Evolutionary conservation across 176 grass and related monocot genomes (phyloP), one percentile per base, ranked within the genome.

Genomic region (Paspalum vaginatum): DNA sequence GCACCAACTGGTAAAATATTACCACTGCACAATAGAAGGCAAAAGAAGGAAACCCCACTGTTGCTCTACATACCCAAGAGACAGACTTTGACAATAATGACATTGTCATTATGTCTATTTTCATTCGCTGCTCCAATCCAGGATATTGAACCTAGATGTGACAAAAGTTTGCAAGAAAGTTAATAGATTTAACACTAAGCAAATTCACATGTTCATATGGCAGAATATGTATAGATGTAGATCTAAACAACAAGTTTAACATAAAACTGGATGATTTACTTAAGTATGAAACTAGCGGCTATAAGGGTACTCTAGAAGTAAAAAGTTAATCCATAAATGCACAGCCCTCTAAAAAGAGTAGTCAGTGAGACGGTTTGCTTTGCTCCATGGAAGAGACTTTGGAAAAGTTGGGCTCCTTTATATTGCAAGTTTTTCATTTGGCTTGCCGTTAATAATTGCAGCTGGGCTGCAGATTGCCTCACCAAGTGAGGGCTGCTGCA

Each of bases 61-160:
- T 75, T 79, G 10, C 20, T 24, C 42, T 62, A 37, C 81, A 66
- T 94, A 98, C 95, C 95, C 76, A 88, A 70, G 92, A 90, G 76
- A 98, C 86, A 61, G 70, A 80, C 79, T 92, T 98, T 85, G 95
- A 94, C 79, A 98, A 73, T 79, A 98, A 74, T 54, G 83, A 59
- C 92, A 98, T 98, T 51, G 92, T 94, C 84, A 86, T 85, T 66
- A 98, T 90, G 89, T 98, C 95, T 85, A 98, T 77, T 80, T 98
- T 94, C 95, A 98, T 92, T 68, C 83, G 81, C 77, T 74, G 82
- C 89, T 98, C 95, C 76, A 98, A 79, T 74, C 95, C 95, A 87
- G 95, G 95, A 86, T 98, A 94, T 26, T 98, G 87, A 62, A 98
- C 92, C 95, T 98, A 89, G n/a, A 79, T 50, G 55, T 69, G 62